These are phyloP conservation scores for Tetrahymena thermophila DNA, from an alignment of 73 alveolate species.

Conservation along the genomic window DNA sequence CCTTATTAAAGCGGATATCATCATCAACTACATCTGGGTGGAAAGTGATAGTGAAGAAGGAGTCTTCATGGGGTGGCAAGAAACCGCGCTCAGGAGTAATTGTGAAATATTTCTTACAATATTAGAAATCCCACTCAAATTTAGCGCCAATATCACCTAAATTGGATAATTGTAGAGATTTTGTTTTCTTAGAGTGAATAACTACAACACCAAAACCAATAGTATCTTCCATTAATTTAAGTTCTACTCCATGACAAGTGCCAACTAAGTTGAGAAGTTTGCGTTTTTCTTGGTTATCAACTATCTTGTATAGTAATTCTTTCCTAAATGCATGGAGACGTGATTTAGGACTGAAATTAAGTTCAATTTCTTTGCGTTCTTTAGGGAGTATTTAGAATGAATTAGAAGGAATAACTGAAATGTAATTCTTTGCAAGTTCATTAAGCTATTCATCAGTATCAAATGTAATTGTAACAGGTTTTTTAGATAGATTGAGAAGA, in stretches of 20 bases:
- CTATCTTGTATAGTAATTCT: slow-evolving; percentile 73
- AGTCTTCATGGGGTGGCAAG: slow-evolving; percentile 93
- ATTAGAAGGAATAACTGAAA: slow-evolving; percentile 63
- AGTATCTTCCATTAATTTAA: slow-evolving; percentile 95
- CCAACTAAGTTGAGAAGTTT: slow-evolving; percentile 88
- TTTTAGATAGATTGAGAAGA: slow-evolving; percentile 60
- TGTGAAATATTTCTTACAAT: slow-evolving; percentile 86
- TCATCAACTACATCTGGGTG: slow-evolving; percentile 91
- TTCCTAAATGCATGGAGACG: slow-evolving; percentile 92
- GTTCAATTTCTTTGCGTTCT: slow-evolving; percentile 87
- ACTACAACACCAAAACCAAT: slow-evolving; percentile 96
- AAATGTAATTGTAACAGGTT: slow-evolving; percentile 58
- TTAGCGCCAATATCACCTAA: slow-evolving; percentile 96
- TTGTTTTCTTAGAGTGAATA: slow-evolving; percentile 80
- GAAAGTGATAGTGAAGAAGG: slow-evolving; percentile 90
- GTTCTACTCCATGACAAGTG: slow-evolving; percentile 97
- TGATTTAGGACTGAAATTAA: slow-evolving; percentile 88
- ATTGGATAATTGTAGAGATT: slow-evolving; percentile 78
- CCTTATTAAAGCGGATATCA: slow-evolving; percentile 83
- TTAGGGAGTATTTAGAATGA: slow-evolving; percentile 80
- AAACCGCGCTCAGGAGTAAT: slow-evolving; percentile 92
- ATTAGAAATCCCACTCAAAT: slow-evolving; percentile 89
- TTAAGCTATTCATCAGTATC: slow-evolving; percentile 47
- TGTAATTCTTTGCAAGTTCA: slow-evolving; percentile 51
- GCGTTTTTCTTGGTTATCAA: slow-evolving; percentile 89